phyloP scores from a whole-genome alignment of 305 asterid genomes.

The Euphrasia arctica region DNA sequence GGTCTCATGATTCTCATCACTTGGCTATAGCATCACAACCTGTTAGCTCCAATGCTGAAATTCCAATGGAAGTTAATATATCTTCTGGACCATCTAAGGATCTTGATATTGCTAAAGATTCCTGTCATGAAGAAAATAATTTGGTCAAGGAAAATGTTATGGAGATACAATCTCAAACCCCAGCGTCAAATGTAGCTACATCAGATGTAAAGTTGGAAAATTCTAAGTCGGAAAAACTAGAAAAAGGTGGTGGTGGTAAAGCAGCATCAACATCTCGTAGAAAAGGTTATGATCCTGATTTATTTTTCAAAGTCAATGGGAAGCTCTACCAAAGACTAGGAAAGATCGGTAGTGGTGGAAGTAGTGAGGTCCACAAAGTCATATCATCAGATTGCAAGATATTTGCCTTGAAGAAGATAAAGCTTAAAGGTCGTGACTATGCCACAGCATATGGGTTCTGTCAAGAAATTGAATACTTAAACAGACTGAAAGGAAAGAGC shows the following conservation, averaged over 20 bases:
- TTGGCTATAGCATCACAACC: conserved; percentile 36
- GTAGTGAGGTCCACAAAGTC: conserved; percentile 98
- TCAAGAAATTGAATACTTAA: conserved; percentile 86
- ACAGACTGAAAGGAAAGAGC: conserved; percentile 73
- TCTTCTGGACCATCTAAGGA: conserved; percentile 33
- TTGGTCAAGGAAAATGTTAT: conserved; percentile 40
- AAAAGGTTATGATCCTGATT: conserved; percentile 78
- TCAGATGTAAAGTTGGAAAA: conserved; percentile 46
- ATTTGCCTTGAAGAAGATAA: conserved; percentile 89
- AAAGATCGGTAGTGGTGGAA: conserved; percentile 98
- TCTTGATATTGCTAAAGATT: conserved; percentile 27
- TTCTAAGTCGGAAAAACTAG: conserved; percentile 58
- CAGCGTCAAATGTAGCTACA: conserved; percentile 37
- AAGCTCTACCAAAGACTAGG: conserved; percentile 97
- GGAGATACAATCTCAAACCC: conserved; percentile 42
- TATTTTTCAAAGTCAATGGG: conserved; percentile 92
- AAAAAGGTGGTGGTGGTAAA: conserved; percentile 57
- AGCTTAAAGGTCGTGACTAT: conserved; percentile 96
- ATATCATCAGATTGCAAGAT: conserved; percentile 87
- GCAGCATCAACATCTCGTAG: conserved; percentile 68
- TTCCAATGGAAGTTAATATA: conserved; percentile 35
- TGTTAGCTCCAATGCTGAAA: conserved; percentile 34
- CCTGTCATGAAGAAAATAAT: conserved; percentile 35
- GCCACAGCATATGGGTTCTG: conserved; percentile 96
- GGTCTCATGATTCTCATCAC: conserved; percentile 29